Percentiles rank a stretch among this genome's conserved stretches.
Conservation (phyloP, 495 filamentous ascomycete species). For the Podospora conica region DNA sequence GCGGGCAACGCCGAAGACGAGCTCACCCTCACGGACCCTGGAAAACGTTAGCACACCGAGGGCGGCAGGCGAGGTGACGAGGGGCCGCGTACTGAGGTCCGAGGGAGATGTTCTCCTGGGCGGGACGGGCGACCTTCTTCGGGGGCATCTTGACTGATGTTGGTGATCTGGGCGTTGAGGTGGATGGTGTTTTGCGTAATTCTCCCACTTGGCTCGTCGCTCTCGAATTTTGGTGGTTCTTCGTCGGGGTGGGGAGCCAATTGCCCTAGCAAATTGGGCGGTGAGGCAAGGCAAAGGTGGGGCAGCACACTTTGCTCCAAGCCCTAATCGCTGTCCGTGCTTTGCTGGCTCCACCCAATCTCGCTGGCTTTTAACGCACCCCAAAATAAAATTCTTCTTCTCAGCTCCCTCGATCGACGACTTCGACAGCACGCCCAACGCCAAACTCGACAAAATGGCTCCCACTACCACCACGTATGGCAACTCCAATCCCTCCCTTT, state of each 20-base stretch:
- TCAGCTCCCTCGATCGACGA: conserved; percentile 10
- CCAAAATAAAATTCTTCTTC: conserved; percentile 1
- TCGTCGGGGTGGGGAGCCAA: conserved; percentile 21
- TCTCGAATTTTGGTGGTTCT: conserved; percentile 21
- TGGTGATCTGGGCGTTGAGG: conserved; percentile 19
- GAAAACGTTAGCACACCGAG: not conserved
- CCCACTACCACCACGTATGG: conserved; percentile 54
- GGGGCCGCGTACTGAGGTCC: conserved; percentile 63
- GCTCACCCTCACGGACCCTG: conserved; percentile 56
- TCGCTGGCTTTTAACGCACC: not conserved
- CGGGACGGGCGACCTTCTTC: conserved; percentile 71
- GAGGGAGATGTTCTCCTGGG: conserved; percentile 96
- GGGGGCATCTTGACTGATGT: conserved; percentile 61
- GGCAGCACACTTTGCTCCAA: conserved; percentile 17
- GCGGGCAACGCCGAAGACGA: conserved; percentile 95
- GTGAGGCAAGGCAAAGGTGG: conserved; percentile 23
- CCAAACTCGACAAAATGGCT: conserved; percentile 45
- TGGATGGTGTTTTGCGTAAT: conserved; percentile 14
- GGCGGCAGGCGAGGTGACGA: not conserved
- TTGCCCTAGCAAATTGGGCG: conserved; percentile 26
- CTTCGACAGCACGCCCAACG: conserved; percentile 11
- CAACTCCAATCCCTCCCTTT: conserved; percentile 39
- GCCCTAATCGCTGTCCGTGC: conserved; percentile 25
- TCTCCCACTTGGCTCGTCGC: conserved; percentile 9
- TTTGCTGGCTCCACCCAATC: not conserved